Conservation (phyloP, 1,139 yeast genomes). For the Taphrina deformans region DNA sequence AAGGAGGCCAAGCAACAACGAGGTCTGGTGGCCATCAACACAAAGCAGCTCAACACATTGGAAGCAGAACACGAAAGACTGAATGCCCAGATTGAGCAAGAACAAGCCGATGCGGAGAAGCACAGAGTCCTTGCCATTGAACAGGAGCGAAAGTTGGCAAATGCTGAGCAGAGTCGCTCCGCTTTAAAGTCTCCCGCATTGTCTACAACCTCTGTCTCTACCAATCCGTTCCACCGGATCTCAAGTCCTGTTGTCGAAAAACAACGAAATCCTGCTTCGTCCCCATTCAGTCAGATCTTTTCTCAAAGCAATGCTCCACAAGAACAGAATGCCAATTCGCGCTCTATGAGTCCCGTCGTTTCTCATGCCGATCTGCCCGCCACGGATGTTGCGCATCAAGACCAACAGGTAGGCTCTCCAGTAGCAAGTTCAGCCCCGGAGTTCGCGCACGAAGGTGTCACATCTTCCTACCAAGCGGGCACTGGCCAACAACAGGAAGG, state of each 20-base stretch:
- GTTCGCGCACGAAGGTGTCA: neutral
- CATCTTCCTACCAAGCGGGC: neutral
- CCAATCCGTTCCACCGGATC: conserved; percentile 37
- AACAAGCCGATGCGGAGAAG: conserved; percentile 44
- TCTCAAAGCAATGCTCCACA: neutral
- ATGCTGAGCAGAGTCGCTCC: conserved; percentile 35
- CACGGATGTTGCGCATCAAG: neutral
- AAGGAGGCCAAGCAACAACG: conserved; percentile 60
- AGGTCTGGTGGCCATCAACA: conserved; percentile 64
- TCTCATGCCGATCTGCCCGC: neutral
- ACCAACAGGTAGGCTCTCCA: neutral
- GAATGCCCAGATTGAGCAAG: conserved; percentile 48
- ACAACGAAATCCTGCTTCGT: neutral
- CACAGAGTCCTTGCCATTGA: conserved; percentile 42
- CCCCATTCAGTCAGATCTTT: conserved; percentile 16
- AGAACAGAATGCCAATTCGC: neutral
- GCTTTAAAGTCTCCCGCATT: conserved; percentile 19
- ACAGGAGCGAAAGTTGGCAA: conserved; percentile 13
- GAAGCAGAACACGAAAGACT: conserved; percentile 55
- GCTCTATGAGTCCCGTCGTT: neutral
- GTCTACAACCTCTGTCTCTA: conserved; percentile 4
- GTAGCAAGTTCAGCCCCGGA: neutral
- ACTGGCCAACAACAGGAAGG: neutral
- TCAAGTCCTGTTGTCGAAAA: conserved; percentile 6
- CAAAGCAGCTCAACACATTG: conserved; percentile 65